Base-by-base conservation (phyloP, 495 filamentous ascomycete genomes). In the Sporormia fimetaria region DNA sequence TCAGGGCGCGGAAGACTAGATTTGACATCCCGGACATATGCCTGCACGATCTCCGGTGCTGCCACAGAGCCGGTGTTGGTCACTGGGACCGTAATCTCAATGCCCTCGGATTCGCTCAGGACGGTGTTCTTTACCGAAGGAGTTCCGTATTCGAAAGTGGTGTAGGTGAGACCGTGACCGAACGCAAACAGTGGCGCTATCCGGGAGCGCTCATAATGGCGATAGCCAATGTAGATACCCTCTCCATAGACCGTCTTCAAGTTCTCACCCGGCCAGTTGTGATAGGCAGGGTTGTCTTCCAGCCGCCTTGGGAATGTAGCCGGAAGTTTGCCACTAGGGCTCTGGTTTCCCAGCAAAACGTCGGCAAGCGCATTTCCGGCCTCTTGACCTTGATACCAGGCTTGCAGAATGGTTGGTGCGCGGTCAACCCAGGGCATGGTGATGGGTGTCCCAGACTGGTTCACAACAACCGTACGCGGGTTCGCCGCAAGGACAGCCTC, bases 371-470 rank as follows among this genome's bases (percentile, higher is more conserved):
- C 73, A 44, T 80, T 73, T 6, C 57, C 57, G 14, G 56, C 52
- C 33, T 60, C 57, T 32, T 50, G 44, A 12, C 70, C 69, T 20
- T 69, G 69, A 51, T 73, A 37, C 80, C 81, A 40, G 64, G 69
- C 60, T 78, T 81, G 56, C 73, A 64, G 28, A 10, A 63, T 49
- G 10, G 81, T 74, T 7, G 75, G 71, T 10, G 80, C 74, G 14
- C 71, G 63, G 41, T 74, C 63, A 0, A 66, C 76, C 85, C 85
- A 93, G 0, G 81, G 82, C 83, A 92, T 87, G 3, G 74, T 75
- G 6, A 92, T 79, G 0, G 85, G 85, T 1, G 83, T 87, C 9
- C 86, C 85, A 21, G 80, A 82, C 52, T 92, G 83, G 52, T 84
- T 80, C 11, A 90, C 81, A 2, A 94, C 74, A 1, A 87, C 69